Conservation (phyloP, 1,284 basidiomycete species). For the Irpex sp. region DNA sequence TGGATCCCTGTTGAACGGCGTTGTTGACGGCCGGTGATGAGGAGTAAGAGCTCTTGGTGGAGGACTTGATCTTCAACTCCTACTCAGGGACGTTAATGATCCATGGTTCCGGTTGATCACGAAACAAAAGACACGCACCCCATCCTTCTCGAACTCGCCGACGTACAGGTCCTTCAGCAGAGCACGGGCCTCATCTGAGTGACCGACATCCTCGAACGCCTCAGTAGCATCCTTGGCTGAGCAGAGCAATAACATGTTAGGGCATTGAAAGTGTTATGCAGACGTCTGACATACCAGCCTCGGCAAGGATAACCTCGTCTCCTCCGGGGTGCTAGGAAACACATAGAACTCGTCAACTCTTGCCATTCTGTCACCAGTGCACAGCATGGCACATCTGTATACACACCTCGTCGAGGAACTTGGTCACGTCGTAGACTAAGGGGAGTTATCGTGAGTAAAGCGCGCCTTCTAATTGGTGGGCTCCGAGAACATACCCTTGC, state of each 20-base stretch:
- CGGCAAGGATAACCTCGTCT: conserved; percentile 93
- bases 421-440: conserved; percentile 89
- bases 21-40: conserved; percentile 31
- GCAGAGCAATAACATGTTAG: conserved; percentile 1
- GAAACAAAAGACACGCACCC: conserved; percentile 40
- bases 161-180: conserved; percentile 75
- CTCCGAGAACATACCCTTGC: conserved; percentile 58
- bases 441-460: conserved; percentile 22
- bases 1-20: conserved; percentile 64
- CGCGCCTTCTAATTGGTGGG: conserved; percentile 28
- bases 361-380: no score
- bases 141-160: conserved; percentile 71
- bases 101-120: not conserved
- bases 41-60: conserved; percentile 22
- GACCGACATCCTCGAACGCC: conserved; percentile 98
- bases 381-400: not conserved
- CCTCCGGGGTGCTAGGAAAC: conserved; percentile 84
- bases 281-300: conserved; percentile 70
- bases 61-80: conserved; percentile 46
- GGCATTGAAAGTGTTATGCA: conserved; percentile 4
- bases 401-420: conserved; percentile 93
- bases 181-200: conserved; percentile 96
- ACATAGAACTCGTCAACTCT: conserved; percentile 5
- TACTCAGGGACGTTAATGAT: conserved; percentile 19
- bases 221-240: conserved; percentile 92